These are phyloP conservation scores for Schizosaccharomyces japonicus DNA, from an alignment of 805 yeast genomes.

Conservation along the genomic window DNA sequence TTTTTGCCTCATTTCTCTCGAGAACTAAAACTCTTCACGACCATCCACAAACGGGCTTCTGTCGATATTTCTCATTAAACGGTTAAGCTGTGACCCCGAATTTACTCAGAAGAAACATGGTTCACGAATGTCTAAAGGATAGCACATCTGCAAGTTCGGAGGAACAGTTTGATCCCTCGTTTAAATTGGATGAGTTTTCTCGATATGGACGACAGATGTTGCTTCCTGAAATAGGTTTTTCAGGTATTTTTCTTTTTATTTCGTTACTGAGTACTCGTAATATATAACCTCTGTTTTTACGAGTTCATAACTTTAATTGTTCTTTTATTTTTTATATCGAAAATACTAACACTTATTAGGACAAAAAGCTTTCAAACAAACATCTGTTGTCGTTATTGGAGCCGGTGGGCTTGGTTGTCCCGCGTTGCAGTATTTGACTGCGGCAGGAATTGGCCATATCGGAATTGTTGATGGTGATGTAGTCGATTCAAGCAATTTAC, in stretches of 20 bases:
- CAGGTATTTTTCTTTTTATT: constrained; percentile 13
- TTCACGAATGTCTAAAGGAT: too few species aligned
- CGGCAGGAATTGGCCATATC: constrained; percentile 59
- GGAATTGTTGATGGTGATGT: constrained; percentile 74
- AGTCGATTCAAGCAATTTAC: constrained; percentile 69
- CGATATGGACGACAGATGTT: constrained; percentile 91
- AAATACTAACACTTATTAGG: constrained; percentile 16
- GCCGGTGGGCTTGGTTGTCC: constrained; percentile 97
- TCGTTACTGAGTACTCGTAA: too few species aligned
- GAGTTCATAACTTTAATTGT: neutral
- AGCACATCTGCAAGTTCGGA: too few species aligned
- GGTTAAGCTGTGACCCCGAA: too few species aligned
- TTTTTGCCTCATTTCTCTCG: too few species aligned
- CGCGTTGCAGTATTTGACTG: constrained; percentile 57
- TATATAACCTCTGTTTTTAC: too few species aligned
- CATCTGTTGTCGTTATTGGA: constrained; percentile 59
- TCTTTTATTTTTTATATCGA: neutral
- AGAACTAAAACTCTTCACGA: too few species aligned
- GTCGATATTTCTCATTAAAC: too few species aligned
- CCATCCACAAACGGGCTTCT: too few species aligned
- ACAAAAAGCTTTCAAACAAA: constrained; percentile 33
- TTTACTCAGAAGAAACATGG: too few species aligned
- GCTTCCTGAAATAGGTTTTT: constrained; percentile 48
- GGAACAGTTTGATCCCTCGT: too few species aligned
- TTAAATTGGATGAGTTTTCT: constrained; percentile 48